Evolutionary conservation across 768 basidiomycete species (phyloP).

Genomic region (Suillus plorans): DNA sequence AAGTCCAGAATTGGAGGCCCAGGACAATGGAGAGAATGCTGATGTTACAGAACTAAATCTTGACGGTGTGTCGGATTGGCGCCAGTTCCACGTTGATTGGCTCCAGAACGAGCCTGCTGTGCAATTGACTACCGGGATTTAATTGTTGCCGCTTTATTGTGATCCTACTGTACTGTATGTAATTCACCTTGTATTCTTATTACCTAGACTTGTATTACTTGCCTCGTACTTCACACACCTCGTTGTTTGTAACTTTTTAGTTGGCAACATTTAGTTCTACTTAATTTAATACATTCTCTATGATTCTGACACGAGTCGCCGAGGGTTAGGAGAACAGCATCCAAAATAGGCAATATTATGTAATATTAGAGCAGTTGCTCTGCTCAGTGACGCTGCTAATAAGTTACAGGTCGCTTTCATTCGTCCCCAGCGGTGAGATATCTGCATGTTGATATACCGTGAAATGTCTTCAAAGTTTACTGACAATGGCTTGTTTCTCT

Average conservation of each 20-base stretch:
- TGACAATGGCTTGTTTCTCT: not conserved
- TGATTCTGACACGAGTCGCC: not conserved
- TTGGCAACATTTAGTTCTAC: not conserved
- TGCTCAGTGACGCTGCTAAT: not conserved
- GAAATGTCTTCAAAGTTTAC: not conserved
- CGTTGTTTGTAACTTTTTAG: not conserved
- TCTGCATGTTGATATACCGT: not conserved
- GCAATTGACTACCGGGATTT: constrained; percentile 5
- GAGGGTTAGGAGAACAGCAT: not conserved
- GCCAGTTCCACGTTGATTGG: constrained; percentile 54
- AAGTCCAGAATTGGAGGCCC: constrained; percentile 27
- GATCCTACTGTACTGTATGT: not conserved
- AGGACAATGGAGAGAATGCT: constrained; percentile 32
- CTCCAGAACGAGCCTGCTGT: constrained; percentile 15
- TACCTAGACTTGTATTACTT: not conserved
- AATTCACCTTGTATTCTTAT: not conserved
- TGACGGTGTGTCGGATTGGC: constrained; percentile 42
- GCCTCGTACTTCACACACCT: not conserved
- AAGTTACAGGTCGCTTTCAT: constrained; percentile 2
- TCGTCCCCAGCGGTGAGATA: constrained; percentile 2
- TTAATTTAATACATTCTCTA: not conserved
- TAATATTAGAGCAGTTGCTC: not conserved
- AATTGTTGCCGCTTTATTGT: not conserved
- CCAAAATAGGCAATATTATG: not conserved
- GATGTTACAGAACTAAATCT: constrained; percentile 23